A percentile compares a stretch with the other conserved stretches of the same genome.
These are phyloP conservation scores for Xylariomycetidae sp. DNA, from an alignment of 2,329 filamentous ascomycete species.

Conservation along the genomic window DNA sequence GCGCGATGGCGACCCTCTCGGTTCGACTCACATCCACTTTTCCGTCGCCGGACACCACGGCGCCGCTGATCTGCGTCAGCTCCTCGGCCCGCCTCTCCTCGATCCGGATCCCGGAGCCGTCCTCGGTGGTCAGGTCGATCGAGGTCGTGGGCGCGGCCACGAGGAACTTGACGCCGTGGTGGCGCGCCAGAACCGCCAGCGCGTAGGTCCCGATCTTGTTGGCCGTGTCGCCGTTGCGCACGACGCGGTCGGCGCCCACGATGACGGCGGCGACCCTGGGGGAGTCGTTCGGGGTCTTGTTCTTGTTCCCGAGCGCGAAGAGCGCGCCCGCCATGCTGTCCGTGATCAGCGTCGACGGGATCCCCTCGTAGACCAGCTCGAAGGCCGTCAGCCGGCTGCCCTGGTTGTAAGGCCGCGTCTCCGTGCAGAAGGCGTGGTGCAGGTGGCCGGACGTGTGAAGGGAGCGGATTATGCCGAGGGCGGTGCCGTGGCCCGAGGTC, in stretches of 20 bases:
- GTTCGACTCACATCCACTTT: conserved; percentile 58
- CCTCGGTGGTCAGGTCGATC: conserved; percentile 77
- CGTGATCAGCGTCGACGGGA: conserved; percentile 86
- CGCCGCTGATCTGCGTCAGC: conserved; percentile 79
- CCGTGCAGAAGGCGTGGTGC: conserved; percentile 87
- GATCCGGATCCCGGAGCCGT: conserved; percentile 78
- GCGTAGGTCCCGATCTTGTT: conserved; percentile 98
- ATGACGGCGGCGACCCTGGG: conserved; percentile 87
- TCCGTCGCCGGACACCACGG: conserved; percentile 60
- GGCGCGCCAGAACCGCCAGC: conserved; percentile 80
- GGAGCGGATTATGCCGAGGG: conserved; percentile 86
- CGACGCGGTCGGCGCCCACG: conserved; percentile 91
- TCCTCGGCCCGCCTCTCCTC: conserved; percentile 81
- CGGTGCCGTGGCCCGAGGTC: conserved; percentile 96
- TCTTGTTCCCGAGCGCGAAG: conserved; percentile 59
- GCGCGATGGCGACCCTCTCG: conserved; percentile 74
- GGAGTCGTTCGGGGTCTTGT: conserved; percentile 56
- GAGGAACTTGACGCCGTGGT: conserved; percentile 89
- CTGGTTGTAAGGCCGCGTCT: conserved; percentile 97
- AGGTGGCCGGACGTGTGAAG: conserved; percentile 63
- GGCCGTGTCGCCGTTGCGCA: conserved; percentile 93
- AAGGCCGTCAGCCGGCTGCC: conserved; percentile 92
- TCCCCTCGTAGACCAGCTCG: conserved; percentile 89
- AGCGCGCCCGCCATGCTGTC: conserved; percentile 95
- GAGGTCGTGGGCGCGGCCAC: conserved; percentile 93